Percentiles rank a stretch among this genome's conserved stretches.
phyloP scores from a whole-genome alignment of 2,329 filamentous ascomycete genomes.

The Boeremia lycopersici region DNA sequence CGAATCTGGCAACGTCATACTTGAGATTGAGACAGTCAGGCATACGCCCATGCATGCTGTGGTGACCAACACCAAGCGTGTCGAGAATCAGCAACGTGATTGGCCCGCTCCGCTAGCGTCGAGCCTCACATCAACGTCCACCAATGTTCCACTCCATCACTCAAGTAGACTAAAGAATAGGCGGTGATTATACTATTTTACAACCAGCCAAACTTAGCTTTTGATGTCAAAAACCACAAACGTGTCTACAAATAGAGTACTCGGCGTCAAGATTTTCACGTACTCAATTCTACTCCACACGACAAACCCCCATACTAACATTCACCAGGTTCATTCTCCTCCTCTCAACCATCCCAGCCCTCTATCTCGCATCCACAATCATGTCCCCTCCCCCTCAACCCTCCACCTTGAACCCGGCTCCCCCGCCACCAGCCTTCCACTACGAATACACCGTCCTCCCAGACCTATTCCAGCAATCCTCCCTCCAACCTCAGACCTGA shows the following conservation, averaged over 20 bases:
- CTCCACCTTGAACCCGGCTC: not conserved
- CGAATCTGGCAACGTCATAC: too few relatives aligned
- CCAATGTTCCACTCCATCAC: not conserved
- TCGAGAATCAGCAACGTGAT: not conserved
- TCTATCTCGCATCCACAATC: constrained; percentile 14
- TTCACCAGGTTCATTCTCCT: constrained; percentile 22
- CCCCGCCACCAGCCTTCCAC: constrained; percentile 37
- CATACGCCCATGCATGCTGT: not conserved
- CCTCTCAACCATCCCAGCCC: constrained; percentile 4
- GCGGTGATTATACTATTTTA: not conserved
- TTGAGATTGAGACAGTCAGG: too few relatives aligned
- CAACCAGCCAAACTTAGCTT: not conserved
- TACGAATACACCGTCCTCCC: constrained; percentile 65
- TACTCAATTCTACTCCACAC: not conserved
- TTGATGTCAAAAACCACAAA: constrained; percentile 1
- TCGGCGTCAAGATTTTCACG: not conserved
- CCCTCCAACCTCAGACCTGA: constrained; percentile 60
- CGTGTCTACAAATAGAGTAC: not conserved
- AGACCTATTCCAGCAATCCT: constrained; percentile 69
- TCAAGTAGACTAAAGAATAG: not conserved
- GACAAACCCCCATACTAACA: not conserved
- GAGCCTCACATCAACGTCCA: not conserved
- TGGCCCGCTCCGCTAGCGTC: constrained; percentile 7
- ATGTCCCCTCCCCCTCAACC: not conserved
- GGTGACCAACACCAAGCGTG: not conserved